Base-by-base conservation (phyloP, 2,329 filamentous ascomycete species). In the Macroventuria anomochaeta region DNA sequence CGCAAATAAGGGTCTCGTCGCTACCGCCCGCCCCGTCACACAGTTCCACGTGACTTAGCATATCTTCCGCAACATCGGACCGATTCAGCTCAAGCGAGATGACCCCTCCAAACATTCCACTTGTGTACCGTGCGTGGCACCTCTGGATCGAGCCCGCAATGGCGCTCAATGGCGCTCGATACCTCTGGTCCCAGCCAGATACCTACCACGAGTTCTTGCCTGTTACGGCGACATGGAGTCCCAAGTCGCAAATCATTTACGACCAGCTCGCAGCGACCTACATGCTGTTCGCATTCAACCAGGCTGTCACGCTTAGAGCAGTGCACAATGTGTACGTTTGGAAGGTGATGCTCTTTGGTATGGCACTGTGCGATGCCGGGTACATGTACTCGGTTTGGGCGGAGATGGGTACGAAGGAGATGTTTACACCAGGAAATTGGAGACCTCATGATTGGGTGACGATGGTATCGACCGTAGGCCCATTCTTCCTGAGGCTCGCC, bases 261-360 rank as follows among this genome's bases (percentile, higher is more conserved):
- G 85, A 86, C 29, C 89, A 93, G 75, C 83, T 93, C 32, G 88
- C 87, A 20, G 91, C 91, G 69, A 79, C 91, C 47, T 93, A 92
- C 76, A 71, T 92, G 32, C 82, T 90, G 52, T 91, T 93, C 74
- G 86, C 89, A 23, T 76, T 93, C 67, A 91, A 88, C 75, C 88
- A 93, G 75, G 88, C 87, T 1, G 74, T 92, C 17, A 86, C 93
- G 10, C 80, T 93, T 57, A 85, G 90, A 23, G 80, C 84, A 7
- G 88, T 88, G 7, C 78, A 79, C 26, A 86, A 92, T 71, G 67
- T 88, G 20, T 78, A 79, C 18, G 88, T 92, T 40, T 93, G 90
- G 90, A 81, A 78, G 59, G 80, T 83, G 1, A 78, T 93, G 11
- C 77, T 93, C 7, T 75, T 88, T 23, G 86, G 83, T 26, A 77